Conservation (phyloP, 345 rosid species). For the Populus davidiana region DNA sequence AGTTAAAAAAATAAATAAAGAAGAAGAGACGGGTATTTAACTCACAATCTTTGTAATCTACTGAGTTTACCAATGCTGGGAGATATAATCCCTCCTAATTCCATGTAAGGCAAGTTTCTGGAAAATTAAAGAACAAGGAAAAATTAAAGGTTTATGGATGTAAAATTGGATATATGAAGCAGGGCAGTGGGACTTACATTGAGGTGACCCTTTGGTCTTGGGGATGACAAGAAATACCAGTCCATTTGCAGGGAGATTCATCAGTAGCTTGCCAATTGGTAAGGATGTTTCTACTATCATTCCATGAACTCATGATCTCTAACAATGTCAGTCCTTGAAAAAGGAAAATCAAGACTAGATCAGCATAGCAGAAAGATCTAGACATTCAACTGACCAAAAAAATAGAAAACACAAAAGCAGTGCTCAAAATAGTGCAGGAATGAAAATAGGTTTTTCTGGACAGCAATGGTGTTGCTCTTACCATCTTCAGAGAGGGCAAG, state of each 20-base stretch:
- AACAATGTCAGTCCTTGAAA: conserved; percentile 61
- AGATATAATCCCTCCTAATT: conserved; percentile 78
- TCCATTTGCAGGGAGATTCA: conserved; percentile 84
- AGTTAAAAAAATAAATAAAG: not conserved
- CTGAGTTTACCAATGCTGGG: conserved; percentile 84
- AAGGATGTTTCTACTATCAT: conserved; percentile 67
- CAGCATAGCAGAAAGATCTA: conserved; percentile 13
- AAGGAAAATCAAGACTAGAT: conserved; percentile 11
- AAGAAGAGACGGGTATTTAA: conserved; percentile 4
- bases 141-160: not conserved
- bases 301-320: conserved; percentile 64
- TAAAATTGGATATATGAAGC: not conserved
- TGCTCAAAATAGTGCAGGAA: not conserved
- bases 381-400: conserved; percentile 1
- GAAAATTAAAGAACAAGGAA: not conserved
- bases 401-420: not conserved
- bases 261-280: conserved; percentile 73
- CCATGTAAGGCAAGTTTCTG: conserved; percentile 92
- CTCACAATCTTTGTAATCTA: conserved; percentile 85
- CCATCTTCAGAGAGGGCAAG: conserved; percentile 64
- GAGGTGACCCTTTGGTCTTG: conserved; percentile 66
- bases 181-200: conserved; percentile 41
- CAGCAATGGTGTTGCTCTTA: conserved; percentile 20
- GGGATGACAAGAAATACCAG: conserved; percentile 75
- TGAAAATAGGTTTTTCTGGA: not conserved